phyloP scores from a whole-genome alignment of 2,329 filamentous ascomycete species.

The Trichoderma polysporum region DNA sequence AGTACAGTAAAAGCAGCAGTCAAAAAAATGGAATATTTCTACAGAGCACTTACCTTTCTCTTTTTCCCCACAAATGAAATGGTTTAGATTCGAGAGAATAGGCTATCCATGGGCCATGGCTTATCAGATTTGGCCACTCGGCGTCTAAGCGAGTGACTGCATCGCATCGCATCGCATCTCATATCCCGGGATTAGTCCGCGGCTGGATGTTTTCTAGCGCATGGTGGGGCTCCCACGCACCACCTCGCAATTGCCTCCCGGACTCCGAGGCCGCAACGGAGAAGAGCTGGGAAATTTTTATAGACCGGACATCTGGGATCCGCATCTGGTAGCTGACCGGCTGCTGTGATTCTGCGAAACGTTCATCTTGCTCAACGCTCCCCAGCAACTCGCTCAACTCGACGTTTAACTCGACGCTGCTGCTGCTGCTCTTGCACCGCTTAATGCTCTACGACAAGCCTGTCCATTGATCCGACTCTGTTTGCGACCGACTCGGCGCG shows the following conservation, averaged over 20 bases:
- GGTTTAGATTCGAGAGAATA: neutral
- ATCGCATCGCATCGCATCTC: neutral
- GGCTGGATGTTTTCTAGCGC: neutral
- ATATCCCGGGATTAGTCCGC: constrained; percentile 15
- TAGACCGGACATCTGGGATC: constrained; percentile 26
- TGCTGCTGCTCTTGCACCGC: too few species aligned
- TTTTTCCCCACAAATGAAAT: too few species aligned
- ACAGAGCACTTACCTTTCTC: too few species aligned
- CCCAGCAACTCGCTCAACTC: neutral
- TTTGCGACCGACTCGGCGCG: constrained; percentile 7
- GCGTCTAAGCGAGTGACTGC: neutral
- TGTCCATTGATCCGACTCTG: neutral
- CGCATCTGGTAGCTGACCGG: constrained; percentile 1
- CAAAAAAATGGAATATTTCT: too few species aligned
- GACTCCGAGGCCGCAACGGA: constrained; percentile 42
- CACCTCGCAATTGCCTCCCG: constrained; percentile 25
- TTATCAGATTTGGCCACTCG: neutral
- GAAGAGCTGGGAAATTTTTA: constrained; percentile 36
- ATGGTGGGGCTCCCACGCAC: constrained; percentile 1
- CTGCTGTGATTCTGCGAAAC: neutral
- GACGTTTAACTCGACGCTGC: neutral
- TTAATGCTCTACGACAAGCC: neutral
- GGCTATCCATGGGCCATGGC: neutral
- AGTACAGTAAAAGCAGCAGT: too few species aligned
- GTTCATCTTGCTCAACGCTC: neutral